Percentiles rank a stretch among this genome's conserved stretches.
These are phyloP conservation scores for Colletotrichum plurivorum DNA, from an alignment of 2,329 filamentous ascomycete species.

Conservation along the genomic window DNA sequence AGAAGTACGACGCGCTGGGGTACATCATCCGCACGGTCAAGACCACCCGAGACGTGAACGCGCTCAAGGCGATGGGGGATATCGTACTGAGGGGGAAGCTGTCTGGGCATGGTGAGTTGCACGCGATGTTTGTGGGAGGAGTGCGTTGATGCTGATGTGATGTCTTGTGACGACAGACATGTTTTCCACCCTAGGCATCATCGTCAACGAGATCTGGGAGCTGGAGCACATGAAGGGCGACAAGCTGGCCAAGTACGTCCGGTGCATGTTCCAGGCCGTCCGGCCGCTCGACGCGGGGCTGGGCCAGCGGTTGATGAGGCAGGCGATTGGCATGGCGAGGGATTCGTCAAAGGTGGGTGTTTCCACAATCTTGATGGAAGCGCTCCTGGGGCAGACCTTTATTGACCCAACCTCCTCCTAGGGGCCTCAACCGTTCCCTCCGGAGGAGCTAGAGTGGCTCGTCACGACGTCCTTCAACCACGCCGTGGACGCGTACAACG, in stretches of 20 bases:
- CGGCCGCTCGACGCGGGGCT: conserved; percentile 69
- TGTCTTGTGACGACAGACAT: conserved; percentile 59
- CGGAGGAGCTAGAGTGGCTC: conserved; percentile 83
- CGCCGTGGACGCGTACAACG: conserved; percentile 75
- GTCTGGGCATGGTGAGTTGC: conserved; percentile 62
- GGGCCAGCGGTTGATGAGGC: conserved; percentile 74
- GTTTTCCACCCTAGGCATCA: conserved; percentile 71
- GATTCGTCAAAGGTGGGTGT: conserved; percentile 61
- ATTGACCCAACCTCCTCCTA: conserved; percentile 30
- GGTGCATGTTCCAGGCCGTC: conserved; percentile 80
- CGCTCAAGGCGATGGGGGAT: conserved; percentile 77
- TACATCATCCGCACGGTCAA: conserved; percentile 69
- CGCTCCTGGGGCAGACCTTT: no score
- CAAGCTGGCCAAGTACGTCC: conserved; percentile 82
- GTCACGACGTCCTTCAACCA: conserved; percentile 78
- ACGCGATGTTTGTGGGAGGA: no score
- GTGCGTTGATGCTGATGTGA: no score
- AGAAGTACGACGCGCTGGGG: conserved; percentile 76
- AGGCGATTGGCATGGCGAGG: conserved; percentile 69
- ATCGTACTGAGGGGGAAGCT: conserved; percentile 69
- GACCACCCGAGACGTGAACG: conserved; percentile 57
- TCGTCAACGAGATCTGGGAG: conserved; percentile 78
- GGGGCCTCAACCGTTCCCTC: conserved; percentile 65
- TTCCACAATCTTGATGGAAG: no score
- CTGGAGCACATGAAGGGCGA: conserved; percentile 68